These are phyloP conservation scores for Neofusicoccum sp. DNA, from an alignment of 2,329 filamentous ascomycete genomes.

Conservation along the genomic window DNA sequence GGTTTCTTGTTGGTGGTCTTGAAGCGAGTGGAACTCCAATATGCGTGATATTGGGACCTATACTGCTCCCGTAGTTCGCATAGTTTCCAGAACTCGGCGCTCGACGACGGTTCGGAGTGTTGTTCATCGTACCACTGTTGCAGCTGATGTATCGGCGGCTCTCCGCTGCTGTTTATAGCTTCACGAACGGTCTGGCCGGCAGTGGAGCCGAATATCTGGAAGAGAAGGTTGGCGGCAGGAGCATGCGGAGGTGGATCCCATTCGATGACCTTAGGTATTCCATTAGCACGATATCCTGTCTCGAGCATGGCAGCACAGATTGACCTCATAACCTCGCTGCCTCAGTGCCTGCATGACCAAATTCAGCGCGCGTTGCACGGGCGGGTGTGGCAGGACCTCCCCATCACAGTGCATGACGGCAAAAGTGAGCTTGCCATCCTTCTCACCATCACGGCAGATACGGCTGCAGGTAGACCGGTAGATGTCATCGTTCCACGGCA, in stretches of 20 bases:
- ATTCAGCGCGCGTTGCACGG: slow-evolving; percentile 17
- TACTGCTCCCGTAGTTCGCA: not conserved
- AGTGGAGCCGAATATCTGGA: slow-evolving; percentile 13
- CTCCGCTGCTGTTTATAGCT: slow-evolving; percentile 27
- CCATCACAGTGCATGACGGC: slow-evolving; percentile 24
- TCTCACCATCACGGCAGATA: not conserved
- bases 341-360: not conserved
- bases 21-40: not conserved
- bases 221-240: slow-evolving; percentile 24
- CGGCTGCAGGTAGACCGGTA: not conserved
- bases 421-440: slow-evolving; percentile 26
- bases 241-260: slow-evolving; percentile 26
- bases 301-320: fast-evolving
- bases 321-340: not conserved
- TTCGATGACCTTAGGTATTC: not conserved
- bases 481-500: slow-evolving; percentile 49
- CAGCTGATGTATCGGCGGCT: slow-evolving; percentile 21
- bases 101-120: not conserved
- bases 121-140: slow-evolving; percentile 22
- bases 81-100: not conserved
- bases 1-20: slow-evolving; percentile 21
- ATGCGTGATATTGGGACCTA: not conserved
- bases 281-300: not conserved
- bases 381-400: slow-evolving; percentile 23
- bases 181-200: not conserved